Conservation (phyloP, 129 eudicot genomes). For the Flaveria trinervia region DNA sequence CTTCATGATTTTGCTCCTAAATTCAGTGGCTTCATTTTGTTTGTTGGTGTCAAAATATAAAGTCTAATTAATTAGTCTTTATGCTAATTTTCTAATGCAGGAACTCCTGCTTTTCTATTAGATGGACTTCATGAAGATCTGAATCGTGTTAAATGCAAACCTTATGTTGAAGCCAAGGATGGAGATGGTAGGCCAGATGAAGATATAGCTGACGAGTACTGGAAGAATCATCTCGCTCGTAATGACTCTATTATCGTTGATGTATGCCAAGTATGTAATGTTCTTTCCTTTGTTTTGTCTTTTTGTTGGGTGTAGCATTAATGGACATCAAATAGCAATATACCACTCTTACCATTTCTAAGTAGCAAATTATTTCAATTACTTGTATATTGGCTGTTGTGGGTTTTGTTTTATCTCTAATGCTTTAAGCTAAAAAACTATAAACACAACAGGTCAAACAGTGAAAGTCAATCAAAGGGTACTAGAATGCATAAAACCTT, state of each 20-base stretch:
- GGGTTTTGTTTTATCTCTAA: neutral
- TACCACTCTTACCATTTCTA: neutral
- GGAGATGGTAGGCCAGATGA: slow-evolving; percentile 86
- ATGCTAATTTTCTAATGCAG: slow-evolving; percentile 46
- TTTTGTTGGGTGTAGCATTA: slow-evolving; percentile 12
- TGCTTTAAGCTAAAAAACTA: neutral
- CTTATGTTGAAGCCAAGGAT: slow-evolving; percentile 87
- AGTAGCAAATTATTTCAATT: neutral
- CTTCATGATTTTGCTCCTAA: slow-evolving; percentile 15
- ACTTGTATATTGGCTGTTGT: neutral
- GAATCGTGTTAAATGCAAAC: slow-evolving; percentile 90
- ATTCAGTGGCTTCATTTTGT: slow-evolving; percentile 6
- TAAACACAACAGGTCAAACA: neutral
- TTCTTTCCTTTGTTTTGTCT: neutral
- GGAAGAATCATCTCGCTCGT: slow-evolving; percentile 94
- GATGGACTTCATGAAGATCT: slow-evolving; percentile 98
- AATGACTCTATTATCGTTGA: slow-evolving; percentile 92
- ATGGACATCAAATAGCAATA: neutral
- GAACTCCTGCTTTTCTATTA: slow-evolving; percentile 86
- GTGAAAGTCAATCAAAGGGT: neutral
- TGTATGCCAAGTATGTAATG: slow-evolving; percentile 70
- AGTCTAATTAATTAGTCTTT: slow-evolving; percentile 19
- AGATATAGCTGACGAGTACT: slow-evolving; percentile 87
- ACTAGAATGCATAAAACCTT: neutral
- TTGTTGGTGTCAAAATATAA: slow-evolving; percentile 6